Evolutionary conservation across 371 early-diverging fungal species (phyloP), one percentile per base, ranked within the genome.

Genomic region (Apophysomyces trapeziformis): DNA sequence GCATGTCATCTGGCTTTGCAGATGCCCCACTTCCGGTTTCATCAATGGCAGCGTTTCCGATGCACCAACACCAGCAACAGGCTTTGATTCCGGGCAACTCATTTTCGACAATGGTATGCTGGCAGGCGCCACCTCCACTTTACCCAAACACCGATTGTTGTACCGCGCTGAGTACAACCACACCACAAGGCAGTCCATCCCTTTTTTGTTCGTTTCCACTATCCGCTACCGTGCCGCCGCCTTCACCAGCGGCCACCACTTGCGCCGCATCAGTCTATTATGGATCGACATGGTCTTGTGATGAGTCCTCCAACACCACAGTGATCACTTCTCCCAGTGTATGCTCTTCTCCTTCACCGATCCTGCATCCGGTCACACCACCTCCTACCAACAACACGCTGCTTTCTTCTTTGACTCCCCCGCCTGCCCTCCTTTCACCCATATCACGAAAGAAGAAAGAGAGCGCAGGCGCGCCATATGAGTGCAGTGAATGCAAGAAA

Each of bases 401-500:
- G 32, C 32, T 26, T 26, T 26, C 32, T 26, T 26, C 21, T n/a
- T 11, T 35, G 7, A 9, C 54, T 21, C 21, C 21, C 9, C 21
- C 54, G 32, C 21, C 54, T 50, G 9, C 54, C 21, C 54, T 50
- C 54, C n/a, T 50, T 50, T 26, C 54, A 7, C 21, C 54, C 11
- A 21, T 26, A 50, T 35, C 16, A n/a, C 54, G 54, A 50, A 50
- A 26, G 21, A 50, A 50, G 21, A 50, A 50, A 21, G 21, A n/a
- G 21, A n/a, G 9, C 9, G 21, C 9, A 0, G 54, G 54, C 21
- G 54, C 35, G 21, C 54, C 54, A 4, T 50, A 50, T 50, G 21
- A 9, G 7, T 68, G 68, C 35, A 32, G 73, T 37, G 75, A 73
- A 47, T 93, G 93, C 65, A 75, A 62, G 63, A 88, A 89, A 67